Evolutionary conservation across 345 rosid species (phyloP).

Genomic region (Nephelium lappaceum): DNA sequence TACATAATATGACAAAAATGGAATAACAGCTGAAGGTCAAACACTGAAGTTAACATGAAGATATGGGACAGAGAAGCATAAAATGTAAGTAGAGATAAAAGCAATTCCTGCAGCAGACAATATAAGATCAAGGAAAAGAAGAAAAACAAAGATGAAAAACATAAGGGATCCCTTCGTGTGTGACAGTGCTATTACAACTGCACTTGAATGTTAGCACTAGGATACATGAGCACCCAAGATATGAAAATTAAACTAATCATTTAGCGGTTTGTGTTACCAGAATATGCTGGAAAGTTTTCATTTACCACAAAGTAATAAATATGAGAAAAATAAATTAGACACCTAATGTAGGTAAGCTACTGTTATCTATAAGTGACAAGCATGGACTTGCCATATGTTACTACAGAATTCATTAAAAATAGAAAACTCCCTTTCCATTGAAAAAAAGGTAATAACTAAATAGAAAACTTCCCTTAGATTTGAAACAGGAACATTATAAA

Average conservation of each 20-base stretch:
- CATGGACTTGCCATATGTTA: neutral
- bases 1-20: neutral
- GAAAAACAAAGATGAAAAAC: neutral
- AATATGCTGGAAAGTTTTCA: neutral
- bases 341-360: neutral
- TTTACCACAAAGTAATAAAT: neutral
- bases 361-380: neutral
- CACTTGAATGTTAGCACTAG: neutral
- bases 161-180: neutral
- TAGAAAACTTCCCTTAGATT: neutral
- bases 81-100: neutral
- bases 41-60: neutral
- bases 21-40: neutral
- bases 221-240: neutral
- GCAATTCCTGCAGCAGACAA: neutral
- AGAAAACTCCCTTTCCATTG: neutral
- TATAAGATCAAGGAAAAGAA: neutral
- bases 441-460: neutral
- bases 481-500: neutral
- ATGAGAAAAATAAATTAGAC: neutral
- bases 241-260: neutral
- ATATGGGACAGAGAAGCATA: neutral
- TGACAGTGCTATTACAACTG: neutral
- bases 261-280: neutral
- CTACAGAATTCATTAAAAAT: neutral